phyloP scores from a whole-genome alignment of 1,139 yeast genomes.

The Kodamaea ohmeri region DNA sequence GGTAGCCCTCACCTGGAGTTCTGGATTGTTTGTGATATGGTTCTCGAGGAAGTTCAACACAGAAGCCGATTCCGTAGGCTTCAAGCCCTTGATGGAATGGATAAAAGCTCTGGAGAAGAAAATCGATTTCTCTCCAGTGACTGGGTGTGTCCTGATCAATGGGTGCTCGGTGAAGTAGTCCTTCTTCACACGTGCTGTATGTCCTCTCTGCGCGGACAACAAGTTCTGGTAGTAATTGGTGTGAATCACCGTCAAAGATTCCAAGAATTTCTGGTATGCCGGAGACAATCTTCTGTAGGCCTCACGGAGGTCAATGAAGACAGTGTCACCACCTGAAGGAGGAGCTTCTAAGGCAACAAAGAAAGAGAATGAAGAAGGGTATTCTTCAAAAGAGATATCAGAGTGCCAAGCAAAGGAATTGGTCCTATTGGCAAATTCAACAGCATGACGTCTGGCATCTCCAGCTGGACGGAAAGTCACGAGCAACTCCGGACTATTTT shows the following conservation, averaged over 20 bases:
- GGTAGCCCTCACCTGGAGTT: constrained; percentile 26
- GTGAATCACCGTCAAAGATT: constrained; percentile 27
- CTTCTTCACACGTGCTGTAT: constrained; percentile 20
- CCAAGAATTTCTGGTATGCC: constrained; percentile 26
- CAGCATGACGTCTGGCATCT: constrained; percentile 21
- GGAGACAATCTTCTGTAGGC: constrained; percentile 35
- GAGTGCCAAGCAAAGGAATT: constrained; percentile 27
- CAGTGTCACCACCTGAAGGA: constrained; percentile 34
- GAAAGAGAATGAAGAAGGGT: constrained; percentile 31
- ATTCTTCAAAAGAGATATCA: constrained; percentile 31
- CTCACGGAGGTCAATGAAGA: constrained; percentile 31
- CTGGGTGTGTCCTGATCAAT: constrained; percentile 30
- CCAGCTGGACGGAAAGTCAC: constrained; percentile 32
- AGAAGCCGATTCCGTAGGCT: constrained; percentile 22
- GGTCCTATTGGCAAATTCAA: constrained; percentile 21
- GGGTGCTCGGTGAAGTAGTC: constrained; percentile 29
- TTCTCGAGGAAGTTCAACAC: constrained; percentile 24
- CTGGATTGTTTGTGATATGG: constrained; percentile 24
- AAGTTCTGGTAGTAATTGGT: constrained; percentile 25
- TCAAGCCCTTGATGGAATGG: constrained; percentile 25
- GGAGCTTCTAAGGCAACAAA: constrained; percentile 35
- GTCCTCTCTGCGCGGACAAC: constrained; percentile 1
- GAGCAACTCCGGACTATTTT: constrained; percentile 28
- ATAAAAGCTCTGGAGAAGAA: constrained; percentile 23
- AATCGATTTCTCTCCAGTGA: constrained; percentile 27